Evolutionary conservation across 805 yeast species (phyloP).

Genomic region (Metschnikowia chrysomelidarum): DNA sequence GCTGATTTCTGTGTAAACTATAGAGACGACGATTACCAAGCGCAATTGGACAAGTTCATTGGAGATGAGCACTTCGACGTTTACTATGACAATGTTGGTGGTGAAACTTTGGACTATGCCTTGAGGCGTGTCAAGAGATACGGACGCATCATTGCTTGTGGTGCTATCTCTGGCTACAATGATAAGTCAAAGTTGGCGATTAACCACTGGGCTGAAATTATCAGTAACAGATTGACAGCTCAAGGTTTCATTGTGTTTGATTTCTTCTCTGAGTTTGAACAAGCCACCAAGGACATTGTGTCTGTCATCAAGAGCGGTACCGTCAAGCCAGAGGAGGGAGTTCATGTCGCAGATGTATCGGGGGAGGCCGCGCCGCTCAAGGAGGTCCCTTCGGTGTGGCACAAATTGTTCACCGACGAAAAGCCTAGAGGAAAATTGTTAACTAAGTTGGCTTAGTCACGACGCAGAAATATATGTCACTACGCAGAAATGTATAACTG

Average conservation of each 20-base stretch:
- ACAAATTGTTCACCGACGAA: constrained; percentile 19
- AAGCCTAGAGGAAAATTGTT: constrained; percentile 20
- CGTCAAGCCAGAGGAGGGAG: constrained; percentile 34
- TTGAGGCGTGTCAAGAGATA: constrained; percentile 35
- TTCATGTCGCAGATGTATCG: constrained; percentile 38
- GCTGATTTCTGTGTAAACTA: constrained; percentile 56
- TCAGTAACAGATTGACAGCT: constrained; percentile 49
- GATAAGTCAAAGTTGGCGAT: constrained; percentile 36
- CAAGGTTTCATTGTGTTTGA: constrained; percentile 55
- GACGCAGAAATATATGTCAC: background rate
- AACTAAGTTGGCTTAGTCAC: constrained; percentile 16
- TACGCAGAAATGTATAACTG: background rate
- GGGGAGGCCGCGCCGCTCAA: constrained; percentile 26
- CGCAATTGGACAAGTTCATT: constrained; percentile 28
- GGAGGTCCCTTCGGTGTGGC: constrained; percentile 17
- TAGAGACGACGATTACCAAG: constrained; percentile 34
- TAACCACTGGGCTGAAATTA: constrained; percentile 41
- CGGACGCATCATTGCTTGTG: constrained; percentile 58
- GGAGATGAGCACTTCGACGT: constrained; percentile 51
- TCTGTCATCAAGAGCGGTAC: constrained; percentile 41
- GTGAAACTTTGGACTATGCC: constrained; percentile 49
- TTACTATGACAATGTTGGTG: constrained; percentile 66
- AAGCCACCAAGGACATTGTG: constrained; percentile 35
- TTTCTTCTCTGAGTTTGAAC: constrained; percentile 33
- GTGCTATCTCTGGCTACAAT: constrained; percentile 60